Evolutionary conservation across 2,329 filamentous ascomycete species (phyloP), one percentile per base, ranked within the genome.

Genomic region (Neopestalotiopsis rosae): DNA sequence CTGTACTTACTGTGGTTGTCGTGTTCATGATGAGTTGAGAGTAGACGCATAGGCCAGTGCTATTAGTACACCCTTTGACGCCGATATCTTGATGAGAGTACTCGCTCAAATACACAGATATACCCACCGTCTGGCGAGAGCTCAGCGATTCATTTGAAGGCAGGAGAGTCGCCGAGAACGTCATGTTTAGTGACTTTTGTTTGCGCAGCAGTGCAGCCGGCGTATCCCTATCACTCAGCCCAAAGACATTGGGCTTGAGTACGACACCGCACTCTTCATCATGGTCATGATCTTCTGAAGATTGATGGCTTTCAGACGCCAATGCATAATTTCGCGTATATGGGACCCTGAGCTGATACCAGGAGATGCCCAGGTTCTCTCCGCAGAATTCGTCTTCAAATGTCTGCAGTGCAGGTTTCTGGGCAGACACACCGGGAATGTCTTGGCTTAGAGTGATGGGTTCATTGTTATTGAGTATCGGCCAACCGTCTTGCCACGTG

Each of bases 181-280:
- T 77, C 74, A 78, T 77, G 65, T 79, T 79, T 42, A 77, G 40
- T 7, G 74, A 77, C 32, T 71, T 76, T 65, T 78, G 76, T 67
- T 78, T 79, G 5, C 72, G 73, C 7, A 79, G 68, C 4, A 78
- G 40, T 5, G 75, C 76, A 6, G 75, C 73, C 0, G 77, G 74
- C 1, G 74, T 77, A n/a, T 78, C 77, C 13, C 76, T 70, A 45
- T 78, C 76, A 20, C 73, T 73, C 13, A 78, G 69, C 0, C 72
- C 73, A 52, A 74, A 77, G 13, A 76, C 75, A 24, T 61, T 61
- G n/a, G 59, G 59, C 17, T 34, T 30, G 7, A 61, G 12, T 12
- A 24, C 20, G 28, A 61, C 10, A 34, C 59, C 59, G 9, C 30
- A 61, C 7, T n/a, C 7, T n/a, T 9, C 9, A n/a, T 34, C 9